These are phyloP conservation scores for Boletus coccyginus DNA, from an alignment of 768 basidiomycete genomes.

Conservation along the genomic window DNA sequence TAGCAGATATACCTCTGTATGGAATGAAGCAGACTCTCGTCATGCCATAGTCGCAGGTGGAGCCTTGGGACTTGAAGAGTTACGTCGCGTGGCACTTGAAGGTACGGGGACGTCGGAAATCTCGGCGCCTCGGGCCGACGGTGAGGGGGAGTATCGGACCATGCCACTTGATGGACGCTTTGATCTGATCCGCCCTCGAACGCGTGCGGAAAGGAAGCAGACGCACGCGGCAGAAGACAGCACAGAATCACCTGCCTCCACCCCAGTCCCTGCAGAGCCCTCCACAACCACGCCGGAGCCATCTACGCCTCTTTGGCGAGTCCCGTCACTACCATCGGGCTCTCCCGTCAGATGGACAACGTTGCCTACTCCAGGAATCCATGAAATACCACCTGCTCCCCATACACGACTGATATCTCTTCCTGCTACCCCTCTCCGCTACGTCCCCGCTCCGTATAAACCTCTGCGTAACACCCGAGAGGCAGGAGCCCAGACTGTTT, in stretches of 20 bases:
- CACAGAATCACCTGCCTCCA: conserved; percentile 18
- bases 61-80: conserved; percentile 41
- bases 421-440: conserved; percentile 36
- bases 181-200: conserved; percentile 67
- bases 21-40: conserved; percentile 50
- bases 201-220: conserved; percentile 21
- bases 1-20: conserved; percentile 67
- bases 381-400: conserved; percentile 65
- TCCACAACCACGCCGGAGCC: conserved; percentile 14
- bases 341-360: conserved; percentile 45
- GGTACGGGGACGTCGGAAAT: conserved; percentile 24
- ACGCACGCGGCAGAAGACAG: background rate
- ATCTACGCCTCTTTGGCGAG: conserved; percentile 40
- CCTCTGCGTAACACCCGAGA: conserved; percentile 14
- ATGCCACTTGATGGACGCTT: conserved; percentile 87
- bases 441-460: conserved; percentile 18
- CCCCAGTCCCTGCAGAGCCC: conserved; percentile 5
- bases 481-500: conserved; percentile 21
- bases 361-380: conserved; percentile 57
- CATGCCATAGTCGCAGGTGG: conserved; percentile 12
- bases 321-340: conserved; percentile 27
- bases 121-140: conserved; percentile 17
- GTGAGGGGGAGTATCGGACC: conserved; percentile 73
- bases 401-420: conserved; percentile 47
- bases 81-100: conserved; percentile 33